These are phyloP conservation scores for Sphagnum contortum DNA, from an alignment of 225 moss, liverwort and hornwort species.

Conservation along the genomic window DNA sequence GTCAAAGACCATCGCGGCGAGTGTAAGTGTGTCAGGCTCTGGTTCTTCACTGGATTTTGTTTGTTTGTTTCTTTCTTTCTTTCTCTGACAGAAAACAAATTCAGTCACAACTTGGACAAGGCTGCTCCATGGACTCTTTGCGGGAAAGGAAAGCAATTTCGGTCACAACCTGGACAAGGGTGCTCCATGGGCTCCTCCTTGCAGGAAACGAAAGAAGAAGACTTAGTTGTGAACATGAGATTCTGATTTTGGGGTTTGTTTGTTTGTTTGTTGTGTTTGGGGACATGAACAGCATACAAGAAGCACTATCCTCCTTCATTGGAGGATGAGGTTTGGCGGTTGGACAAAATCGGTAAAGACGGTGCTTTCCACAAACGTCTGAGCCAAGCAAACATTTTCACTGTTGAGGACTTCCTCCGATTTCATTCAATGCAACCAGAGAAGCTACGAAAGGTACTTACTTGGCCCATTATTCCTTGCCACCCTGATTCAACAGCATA, in stretches of 20 bases:
- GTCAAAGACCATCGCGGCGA: constrained; percentile 52
- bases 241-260: no score
- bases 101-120: no score
- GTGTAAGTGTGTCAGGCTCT: constrained; percentile 8
- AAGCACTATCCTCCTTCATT: constrained; percentile 47
- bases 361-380: constrained; percentile 52
- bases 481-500: no score
- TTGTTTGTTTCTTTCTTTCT: not conserved
- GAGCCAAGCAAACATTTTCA: constrained; percentile 11
- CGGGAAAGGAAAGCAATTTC: no score
- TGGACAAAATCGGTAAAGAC: constrained; percentile 48
- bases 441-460: constrained; percentile 24
- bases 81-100: no score
- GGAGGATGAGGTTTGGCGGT: constrained; percentile 36
- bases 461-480: not conserved
- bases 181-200: no score
- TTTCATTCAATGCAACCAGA: constrained; percentile 42
- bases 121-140: no score
- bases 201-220: no score
- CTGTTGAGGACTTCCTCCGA: constrained; percentile 37
- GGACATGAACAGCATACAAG: constrained; percentile 28
- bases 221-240: no score
- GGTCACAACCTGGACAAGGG: no score
- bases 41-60: no score
- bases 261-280: no score